phyloP scores from a whole-genome alignment of 2,329 filamentous ascomycete species.

The Neopestalotiopsis rosae region DNA sequence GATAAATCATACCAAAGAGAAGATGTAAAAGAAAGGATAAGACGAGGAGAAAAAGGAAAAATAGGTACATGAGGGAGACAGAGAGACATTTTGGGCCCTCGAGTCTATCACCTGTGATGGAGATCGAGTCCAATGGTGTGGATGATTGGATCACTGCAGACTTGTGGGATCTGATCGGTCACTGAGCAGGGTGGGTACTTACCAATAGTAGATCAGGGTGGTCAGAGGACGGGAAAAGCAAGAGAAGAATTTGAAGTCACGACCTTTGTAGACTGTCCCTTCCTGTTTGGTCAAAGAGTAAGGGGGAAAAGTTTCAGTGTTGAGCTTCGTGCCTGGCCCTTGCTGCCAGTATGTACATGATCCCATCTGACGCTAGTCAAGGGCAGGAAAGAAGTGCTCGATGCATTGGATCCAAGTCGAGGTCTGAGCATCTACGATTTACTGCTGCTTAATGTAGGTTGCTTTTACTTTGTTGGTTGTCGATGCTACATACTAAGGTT shows the following conservation, averaged over 20 bases:
- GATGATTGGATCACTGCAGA: neutral
- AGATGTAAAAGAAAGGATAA: neutral
- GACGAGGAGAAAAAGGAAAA: neutral
- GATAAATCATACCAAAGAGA: neutral
- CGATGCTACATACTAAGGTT: neutral
- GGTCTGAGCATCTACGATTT: neutral
- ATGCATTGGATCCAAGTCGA: neutral
- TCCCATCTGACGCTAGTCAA: neutral
- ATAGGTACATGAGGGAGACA: neutral
- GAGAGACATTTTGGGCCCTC: neutral
- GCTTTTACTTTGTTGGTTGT: neutral
- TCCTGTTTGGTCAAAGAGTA: neutral
- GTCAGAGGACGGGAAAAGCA: neutral
- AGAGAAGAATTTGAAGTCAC: neutral
- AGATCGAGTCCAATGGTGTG: neutral
- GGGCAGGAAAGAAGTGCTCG: neutral
- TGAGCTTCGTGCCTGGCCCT: neutral
- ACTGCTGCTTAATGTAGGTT: neutral
- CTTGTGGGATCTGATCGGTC: slow-evolving; percentile 8
- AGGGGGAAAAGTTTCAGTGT: neutral
- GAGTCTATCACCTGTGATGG: slow-evolving; percentile 11
- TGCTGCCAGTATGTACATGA: neutral
- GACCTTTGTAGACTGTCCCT: neutral
- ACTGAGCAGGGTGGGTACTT: neutral
- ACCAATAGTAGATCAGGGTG: slow-evolving; percentile 5